Conservation (phyloP, 2,329 filamentous ascomycete genomes). For the Cadophora gregata region DNA sequence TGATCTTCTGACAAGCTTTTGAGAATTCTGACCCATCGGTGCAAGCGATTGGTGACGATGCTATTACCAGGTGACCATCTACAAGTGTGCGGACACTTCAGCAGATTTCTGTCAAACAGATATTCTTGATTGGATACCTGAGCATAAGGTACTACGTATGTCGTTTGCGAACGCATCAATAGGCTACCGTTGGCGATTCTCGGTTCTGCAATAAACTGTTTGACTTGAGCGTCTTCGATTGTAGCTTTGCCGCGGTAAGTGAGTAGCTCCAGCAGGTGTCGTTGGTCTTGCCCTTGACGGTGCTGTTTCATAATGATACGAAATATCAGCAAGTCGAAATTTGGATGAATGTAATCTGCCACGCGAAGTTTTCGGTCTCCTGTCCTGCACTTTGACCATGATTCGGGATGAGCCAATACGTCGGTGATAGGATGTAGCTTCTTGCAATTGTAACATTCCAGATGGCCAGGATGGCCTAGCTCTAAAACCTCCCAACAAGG, state of each 20-base stretch:
- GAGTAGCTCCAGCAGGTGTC: conserved; percentile 23
- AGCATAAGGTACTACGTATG: conserved; percentile 20
- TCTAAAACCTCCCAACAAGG: conserved; percentile 25
- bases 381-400: conserved; percentile 18
- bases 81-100: not conserved
- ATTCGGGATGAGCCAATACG: not conserved
- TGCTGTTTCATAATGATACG: conserved; percentile 32
- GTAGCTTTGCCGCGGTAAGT: conserved; percentile 20
- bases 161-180: conserved; percentile 24
- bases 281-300: conserved; percentile 21
- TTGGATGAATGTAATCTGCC: conserved; percentile 27
- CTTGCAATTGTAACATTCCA: conserved; percentile 27
- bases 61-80: not conserved
- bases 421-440: conserved; percentile 11
- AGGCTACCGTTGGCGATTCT: conserved; percentile 25
- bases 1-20: not conserved
- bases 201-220: conserved; percentile 23
- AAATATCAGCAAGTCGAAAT: conserved; percentile 28
- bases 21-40: not conserved
- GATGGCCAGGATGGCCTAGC: conserved; percentile 21
- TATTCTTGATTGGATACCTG: not conserved
- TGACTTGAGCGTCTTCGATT: conserved; percentile 22
- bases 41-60: not conserved
- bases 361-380: conserved; percentile 15
- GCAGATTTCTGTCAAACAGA: not conserved